phyloP scores from a whole-genome alignment of 1,284 basidiomycete genomes.

The Kwoniella shivajii region DNA sequence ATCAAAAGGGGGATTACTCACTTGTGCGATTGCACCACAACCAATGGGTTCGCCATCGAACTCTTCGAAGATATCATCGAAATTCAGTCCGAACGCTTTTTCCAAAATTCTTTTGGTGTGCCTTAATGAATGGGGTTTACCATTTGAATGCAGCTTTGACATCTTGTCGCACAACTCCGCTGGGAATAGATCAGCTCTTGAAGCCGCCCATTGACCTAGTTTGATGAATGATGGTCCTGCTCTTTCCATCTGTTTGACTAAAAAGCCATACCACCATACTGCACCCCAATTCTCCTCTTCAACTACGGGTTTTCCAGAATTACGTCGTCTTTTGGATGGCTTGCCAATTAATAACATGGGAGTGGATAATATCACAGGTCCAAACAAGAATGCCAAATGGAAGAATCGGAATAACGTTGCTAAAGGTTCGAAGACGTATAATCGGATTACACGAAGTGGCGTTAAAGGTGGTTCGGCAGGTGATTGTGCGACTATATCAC shows the following conservation, averaged over 20 bases:
- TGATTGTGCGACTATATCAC: constrained; percentile 23
- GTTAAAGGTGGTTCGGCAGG: constrained; percentile 26
- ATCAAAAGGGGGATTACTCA: constrained; percentile 46
- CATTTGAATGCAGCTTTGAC: constrained; percentile 85
- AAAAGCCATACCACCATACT: constrained; percentile 91
- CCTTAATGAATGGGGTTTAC: constrained; percentile 75
- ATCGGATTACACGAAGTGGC: constrained; percentile 24
- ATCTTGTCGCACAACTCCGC: constrained; percentile 84
- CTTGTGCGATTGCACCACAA: constrained; percentile 97
- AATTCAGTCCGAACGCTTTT: constrained; percentile 75
- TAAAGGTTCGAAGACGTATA: constrained; percentile 78
- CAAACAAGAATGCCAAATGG: constrained; percentile 78
- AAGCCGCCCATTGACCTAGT: constrained; percentile 98
- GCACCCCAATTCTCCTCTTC: constrained; percentile 79
- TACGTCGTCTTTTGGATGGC: constrained; percentile 44
- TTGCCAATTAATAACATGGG: constrained; percentile 84
- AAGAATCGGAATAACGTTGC: constrained; percentile 82
- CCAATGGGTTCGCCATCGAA: constrained; percentile 89
- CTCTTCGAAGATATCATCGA: constrained; percentile 88
- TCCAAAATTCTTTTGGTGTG: constrained; percentile 86
- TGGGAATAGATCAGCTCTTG: constrained; percentile 91
- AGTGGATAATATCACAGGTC: constrained; percentile 79
- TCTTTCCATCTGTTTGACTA: constrained; percentile 87
- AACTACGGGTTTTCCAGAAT: constrained; percentile 47
- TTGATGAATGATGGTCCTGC: constrained; percentile 98